phyloP scores from a whole-genome alignment of 805 yeast species.

The Candida jianshihensis region DNA sequence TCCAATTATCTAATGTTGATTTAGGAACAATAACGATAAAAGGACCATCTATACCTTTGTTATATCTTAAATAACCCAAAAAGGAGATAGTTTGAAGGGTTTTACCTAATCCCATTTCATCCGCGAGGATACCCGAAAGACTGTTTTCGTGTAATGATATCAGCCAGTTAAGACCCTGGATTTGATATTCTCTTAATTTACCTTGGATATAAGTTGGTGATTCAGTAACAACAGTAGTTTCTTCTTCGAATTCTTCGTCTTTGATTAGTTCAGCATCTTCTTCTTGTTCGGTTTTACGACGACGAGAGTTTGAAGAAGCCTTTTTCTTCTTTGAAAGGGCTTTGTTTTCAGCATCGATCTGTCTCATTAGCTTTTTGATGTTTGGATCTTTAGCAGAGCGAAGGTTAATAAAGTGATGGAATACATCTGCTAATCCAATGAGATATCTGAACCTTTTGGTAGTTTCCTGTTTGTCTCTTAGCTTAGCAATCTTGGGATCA shows the following conservation, averaged over 20 bases:
- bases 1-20: constrained; percentile 94
- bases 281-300: constrained; percentile 88
- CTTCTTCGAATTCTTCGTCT: constrained; percentile 66
- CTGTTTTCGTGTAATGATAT: constrained; percentile 82
- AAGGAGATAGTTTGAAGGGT: constrained; percentile 93
- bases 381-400: constrained; percentile 73
- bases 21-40: constrained; percentile 90
- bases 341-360: constrained; percentile 44
- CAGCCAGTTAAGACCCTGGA: constrained; percentile 94
- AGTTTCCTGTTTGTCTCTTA: constrained; percentile 55
- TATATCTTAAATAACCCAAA: constrained; percentile 78
- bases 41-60: constrained; percentile 79
- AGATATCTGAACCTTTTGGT: constrained; percentile 75
- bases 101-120: constrained; percentile 97
- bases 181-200: constrained; percentile 78
- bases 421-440: constrained; percentile 75
- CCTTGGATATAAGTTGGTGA: constrained; percentile 80
- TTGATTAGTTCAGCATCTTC: constrained; percentile 89
- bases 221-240: constrained; percentile 71
- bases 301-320: constrained; percentile 33
- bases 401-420: constrained; percentile 80
- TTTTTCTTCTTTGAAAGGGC: constrained; percentile 24
- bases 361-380: constrained; percentile 53
- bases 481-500: constrained; percentile 54
- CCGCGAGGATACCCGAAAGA: constrained; percentile 90